A percentile compares a stretch with the other conserved stretches of the same genome.
Evolutionary conservation across 495 filamentous ascomycete genomes (phyloP).

Genomic region (Neurospora sp.): DNA sequence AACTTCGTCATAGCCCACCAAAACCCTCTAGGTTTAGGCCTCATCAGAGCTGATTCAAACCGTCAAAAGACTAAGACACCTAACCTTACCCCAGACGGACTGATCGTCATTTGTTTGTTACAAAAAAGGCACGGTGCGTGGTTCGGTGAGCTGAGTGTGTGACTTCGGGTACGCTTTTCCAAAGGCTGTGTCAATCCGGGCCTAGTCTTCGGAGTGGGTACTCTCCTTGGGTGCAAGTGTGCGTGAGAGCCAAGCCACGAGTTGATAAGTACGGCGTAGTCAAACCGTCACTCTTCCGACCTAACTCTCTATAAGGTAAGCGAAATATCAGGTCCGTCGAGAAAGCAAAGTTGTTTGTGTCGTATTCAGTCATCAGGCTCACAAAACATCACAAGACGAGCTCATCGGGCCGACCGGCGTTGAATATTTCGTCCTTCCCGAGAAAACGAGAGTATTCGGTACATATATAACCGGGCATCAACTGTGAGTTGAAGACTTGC

Average conservation of each 20-base stretch:
- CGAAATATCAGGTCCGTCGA: neutral
- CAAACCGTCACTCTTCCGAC: neutral
- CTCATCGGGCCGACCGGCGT: neutral
- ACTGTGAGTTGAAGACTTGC: neutral
- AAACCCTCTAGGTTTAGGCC: neutral
- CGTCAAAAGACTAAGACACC: neutral
- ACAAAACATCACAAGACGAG: neutral
- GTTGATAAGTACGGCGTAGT: neutral
- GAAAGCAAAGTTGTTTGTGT: neutral
- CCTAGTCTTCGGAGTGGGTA: neutral
- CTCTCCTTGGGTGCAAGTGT: neutral
- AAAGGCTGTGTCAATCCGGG: neutral
- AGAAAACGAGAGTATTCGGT: neutral
- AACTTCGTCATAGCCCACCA: neutral
- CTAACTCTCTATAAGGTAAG: neutral
- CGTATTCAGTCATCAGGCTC: neutral
- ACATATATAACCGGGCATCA: neutral
- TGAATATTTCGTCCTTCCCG: neutral
- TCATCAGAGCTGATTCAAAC: neutral
- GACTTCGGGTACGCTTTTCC: neutral
- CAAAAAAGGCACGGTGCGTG: neutral
- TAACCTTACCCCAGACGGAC: neutral
- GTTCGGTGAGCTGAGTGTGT: neutral
- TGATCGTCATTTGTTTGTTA: neutral
- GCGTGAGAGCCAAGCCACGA: neutral